Conservation (phyloP, 2,329 filamentous ascomycete species). For the Seiridium cupressi region DNA sequence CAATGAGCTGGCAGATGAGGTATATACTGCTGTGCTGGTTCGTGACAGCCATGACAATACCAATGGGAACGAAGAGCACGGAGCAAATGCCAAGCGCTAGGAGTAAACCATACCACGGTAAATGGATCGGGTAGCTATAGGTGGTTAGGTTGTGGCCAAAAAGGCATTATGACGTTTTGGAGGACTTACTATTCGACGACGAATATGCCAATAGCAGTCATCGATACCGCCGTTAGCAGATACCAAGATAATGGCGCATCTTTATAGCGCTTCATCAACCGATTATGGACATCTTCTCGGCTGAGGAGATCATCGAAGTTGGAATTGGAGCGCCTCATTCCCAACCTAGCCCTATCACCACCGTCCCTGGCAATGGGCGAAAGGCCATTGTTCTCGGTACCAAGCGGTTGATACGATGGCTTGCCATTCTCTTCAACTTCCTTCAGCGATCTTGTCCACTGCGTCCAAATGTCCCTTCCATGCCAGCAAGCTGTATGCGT, state of each 20-base stretch:
- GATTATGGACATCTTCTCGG: constrained; percentile 79
- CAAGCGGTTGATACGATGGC: constrained; percentile 51
- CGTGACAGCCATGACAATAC: constrained; percentile 90
- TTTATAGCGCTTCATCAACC: constrained; percentile 78
- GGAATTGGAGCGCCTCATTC: constrained; percentile 30
- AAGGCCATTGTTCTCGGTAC: constrained; percentile 16
- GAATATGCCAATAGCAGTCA: constrained; percentile 78
- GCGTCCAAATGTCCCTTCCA: constrained; percentile 75
- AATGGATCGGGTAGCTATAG: constrained; percentile 70
- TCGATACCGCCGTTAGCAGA: constrained; percentile 68
- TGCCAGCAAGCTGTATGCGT: constrained; percentile 85
- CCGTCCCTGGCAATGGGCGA: constrained; percentile 18
- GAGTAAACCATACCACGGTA: constrained; percentile 84
- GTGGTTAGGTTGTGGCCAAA: constrained; percentile 11
- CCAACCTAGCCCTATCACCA: constrained; percentile 4
- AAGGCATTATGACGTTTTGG: background rate
- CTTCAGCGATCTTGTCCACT: constrained; percentile 68
- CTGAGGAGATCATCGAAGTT: constrained; percentile 57
- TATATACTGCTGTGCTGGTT: constrained; percentile 88
- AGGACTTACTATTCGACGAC: constrained; percentile 74
- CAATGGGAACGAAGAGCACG: constrained; percentile 84
- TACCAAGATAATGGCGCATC: constrained; percentile 85
- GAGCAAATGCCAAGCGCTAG: constrained; percentile 76
- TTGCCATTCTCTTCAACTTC: constrained; percentile 56
- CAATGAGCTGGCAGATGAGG: constrained; percentile 82